Base-by-base conservation (phyloP, 495 filamentous ascomycete genomes). In the Podospora australis region DNA sequence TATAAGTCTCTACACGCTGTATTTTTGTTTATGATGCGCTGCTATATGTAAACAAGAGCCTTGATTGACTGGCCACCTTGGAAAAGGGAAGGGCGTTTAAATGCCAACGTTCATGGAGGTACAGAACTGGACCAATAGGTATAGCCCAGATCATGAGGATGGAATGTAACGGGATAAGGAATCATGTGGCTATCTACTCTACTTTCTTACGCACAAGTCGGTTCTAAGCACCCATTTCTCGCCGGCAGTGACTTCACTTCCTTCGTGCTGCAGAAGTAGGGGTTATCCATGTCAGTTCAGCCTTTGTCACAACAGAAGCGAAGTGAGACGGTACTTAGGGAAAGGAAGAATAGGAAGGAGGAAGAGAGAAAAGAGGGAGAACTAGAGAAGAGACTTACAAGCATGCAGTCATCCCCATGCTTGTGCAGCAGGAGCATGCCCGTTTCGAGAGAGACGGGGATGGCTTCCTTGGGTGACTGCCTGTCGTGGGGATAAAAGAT, bases 181-280 rank as follows among this genome's bases (percentile, higher is more conserved):
- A n/a, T n/a, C n/a, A n/a, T n/a, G n/a, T n/a, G n/a, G n/a, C n/a
- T n/a, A n/a, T n/a, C n/a, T n/a, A n/a, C n/a, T n/a, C n/a, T n/a
- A n/a, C 48, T 52, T 69, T 55, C 60, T 78, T 16, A 95, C 81
- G 56, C 89, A 89, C 46, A 96, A 65, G 72, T 96, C 91, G 43
- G 84, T 95, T 46, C 91, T 71, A 43, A 96, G 74, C 44, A 97
- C 83, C 90, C 90, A 96, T 63, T 96, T 96, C 64, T 95, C 89
- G 11, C 90, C 91, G 34, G 75, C 71, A 0, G 63, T 77, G 0
- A 96, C 90, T 56, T 92, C 78, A 50, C 72, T 74, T 6, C 89
- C 89, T 64, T 97, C 90, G 68, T 96, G 91, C 68, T 70, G 28
- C 36, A 20, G 7, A 26, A 17, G 29, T 32, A 43, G 28, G 2